A percentile compares a stretch with the other conserved stretches of the same genome.
phyloP scores from a whole-genome alignment of 129 eudicot species.

The Centrapalus pauciflorus region DNA sequence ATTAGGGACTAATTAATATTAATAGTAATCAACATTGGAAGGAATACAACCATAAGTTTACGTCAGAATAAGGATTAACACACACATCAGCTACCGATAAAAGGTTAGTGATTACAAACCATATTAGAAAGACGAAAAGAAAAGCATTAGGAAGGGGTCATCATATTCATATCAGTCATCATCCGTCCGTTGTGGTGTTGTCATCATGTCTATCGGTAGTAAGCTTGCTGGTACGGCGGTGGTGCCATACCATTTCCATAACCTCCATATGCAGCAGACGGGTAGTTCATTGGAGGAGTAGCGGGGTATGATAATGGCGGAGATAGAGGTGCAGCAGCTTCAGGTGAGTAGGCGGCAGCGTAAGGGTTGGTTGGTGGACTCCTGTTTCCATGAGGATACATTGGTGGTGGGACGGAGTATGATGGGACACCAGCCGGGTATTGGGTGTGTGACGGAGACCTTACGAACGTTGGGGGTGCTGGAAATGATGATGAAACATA shows the following conservation, averaged over 20 bases:
- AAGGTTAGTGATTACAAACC: constrained; percentile 93
- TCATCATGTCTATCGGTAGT: constrained; percentile 67
- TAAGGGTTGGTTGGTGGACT: constrained; percentile 57
- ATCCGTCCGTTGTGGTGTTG: constrained; percentile 21
- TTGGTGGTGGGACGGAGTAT: constrained; percentile 42
- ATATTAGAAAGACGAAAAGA: constrained; percentile 23
- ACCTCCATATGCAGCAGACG: constrained; percentile 45
- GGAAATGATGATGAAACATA: constrained; percentile 97
- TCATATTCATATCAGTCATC: constrained; percentile 34
- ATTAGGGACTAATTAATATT: constrained; percentile 33
- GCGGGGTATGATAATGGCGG: constrained; percentile 65
- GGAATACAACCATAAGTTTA: constrained; percentile 51
- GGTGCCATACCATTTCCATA: constrained; percentile 63
- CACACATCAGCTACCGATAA: constrained; percentile 81
- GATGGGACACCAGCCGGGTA: constrained; percentile 44
- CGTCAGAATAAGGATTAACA: constrained; percentile 21
- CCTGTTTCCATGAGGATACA: constrained; percentile 58
- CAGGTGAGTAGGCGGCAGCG: constrained; percentile 64
- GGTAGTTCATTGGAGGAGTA: constrained; percentile 72
- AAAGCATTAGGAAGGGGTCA: constrained; percentile 26
- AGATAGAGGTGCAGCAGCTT: constrained; percentile 32
- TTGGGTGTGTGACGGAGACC: constrained; percentile 79
- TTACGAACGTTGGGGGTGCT: constrained; percentile 57
- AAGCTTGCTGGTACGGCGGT: constrained; percentile 42
- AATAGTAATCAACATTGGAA: constrained; percentile 58